Base-by-base conservation (phyloP, 305 asterid genomes). In the Solanum hybrid region DNA sequence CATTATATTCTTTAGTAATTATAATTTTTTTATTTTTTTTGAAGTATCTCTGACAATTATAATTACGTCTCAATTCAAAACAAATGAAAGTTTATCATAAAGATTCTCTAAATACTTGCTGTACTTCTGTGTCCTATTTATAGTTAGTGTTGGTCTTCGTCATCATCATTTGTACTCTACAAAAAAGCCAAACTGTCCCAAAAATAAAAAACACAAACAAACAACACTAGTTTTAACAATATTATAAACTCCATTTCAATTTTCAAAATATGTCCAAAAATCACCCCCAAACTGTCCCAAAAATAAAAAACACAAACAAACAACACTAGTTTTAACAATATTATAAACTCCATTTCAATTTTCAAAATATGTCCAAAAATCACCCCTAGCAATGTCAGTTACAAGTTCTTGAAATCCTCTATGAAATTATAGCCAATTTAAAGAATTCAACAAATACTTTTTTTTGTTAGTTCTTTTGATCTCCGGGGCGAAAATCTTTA, bases 341-440 rank as follows among this genome's bases (percentile, higher is more conserved):
- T 77, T 34, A 34, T 77, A 17, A 77, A n/a, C 32, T 17, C 64
- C 64, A 46, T 46, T 46, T 46, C 64, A 46, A 46, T 46, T 46
- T 46, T 46, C 64, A 60, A 60, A 60, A 60, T 7, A 60, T 60
- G 71, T 7, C 26, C 71, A 20, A 17, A 60, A 60, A 20, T 60
- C 71, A 60, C 26, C 71, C 85, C 4, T 79, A 79, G 64, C 35
- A 38, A 38, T 38, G 13, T 38, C 86, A 46, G 73, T 84, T 46
- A 84, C 87, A 84, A 29, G 29, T 46, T 84, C 87, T 51, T 84
- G 31, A 51, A 60, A 60, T 60, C 71, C 71, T 3, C 71, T 60
- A 3, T 60, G 71, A 3, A 1, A 60, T 20, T 60, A 60, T 60
- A 60, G 24, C 26, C 71, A 60, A 60, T 60, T 60, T 60, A 2